These are phyloP conservation scores for Plectosphaerella cucumerina DNA, from an alignment of 2,329 filamentous ascomycete genomes.

Conservation along the genomic window DNA sequence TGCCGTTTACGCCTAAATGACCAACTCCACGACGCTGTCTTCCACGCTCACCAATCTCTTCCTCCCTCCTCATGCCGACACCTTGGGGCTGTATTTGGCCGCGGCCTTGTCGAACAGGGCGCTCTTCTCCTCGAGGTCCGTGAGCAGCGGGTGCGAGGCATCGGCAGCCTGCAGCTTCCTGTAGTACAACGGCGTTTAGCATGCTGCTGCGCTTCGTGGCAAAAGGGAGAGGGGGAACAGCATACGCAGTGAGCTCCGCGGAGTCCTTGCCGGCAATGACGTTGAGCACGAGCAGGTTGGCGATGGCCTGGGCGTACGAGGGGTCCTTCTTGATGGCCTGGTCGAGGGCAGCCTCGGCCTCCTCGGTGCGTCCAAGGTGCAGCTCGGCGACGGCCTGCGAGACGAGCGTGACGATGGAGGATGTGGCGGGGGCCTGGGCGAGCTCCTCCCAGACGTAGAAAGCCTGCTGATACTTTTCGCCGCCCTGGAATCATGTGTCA, in stretches of 20 bases:
- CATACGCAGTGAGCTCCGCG: conserved; percentile 58
- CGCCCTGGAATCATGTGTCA: conserved; percentile 56
- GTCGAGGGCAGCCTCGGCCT: conserved; percentile 82
- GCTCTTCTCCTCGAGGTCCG: conserved; percentile 79
- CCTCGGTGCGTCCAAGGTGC: conserved; percentile 82
- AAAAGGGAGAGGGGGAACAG: conserved; percentile 9
- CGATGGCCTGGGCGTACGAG: conserved; percentile 68
- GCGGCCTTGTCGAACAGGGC: conserved; percentile 83
- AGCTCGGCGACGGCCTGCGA: conserved; percentile 89
- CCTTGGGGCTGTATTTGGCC: conserved; percentile 82
- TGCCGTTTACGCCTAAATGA: conserved; percentile 14
- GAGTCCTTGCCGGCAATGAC: conserved; percentile 71
- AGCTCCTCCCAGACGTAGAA: conserved; percentile 98
- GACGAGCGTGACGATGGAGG: conserved; percentile 71
- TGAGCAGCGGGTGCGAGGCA: conserved; percentile 65
- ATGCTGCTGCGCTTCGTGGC: neutral
- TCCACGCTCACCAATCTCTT: too few species aligned
- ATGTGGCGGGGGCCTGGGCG: conserved; percentile 78
- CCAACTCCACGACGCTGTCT: conserved; percentile 7
- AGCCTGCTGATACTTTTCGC: conserved; percentile 91
- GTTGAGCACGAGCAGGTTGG: conserved; percentile 77
- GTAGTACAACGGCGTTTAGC: conserved; percentile 10
- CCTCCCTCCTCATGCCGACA: conserved; percentile 39
- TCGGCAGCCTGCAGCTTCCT: conserved; percentile 55
- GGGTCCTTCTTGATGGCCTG: conserved; percentile 74